A percentile compares a stretch with the other conserved stretches of the same genome.
phyloP scores from a whole-genome alignment of 306 rosid genomes.

The Vachellia collinsii region DNA sequence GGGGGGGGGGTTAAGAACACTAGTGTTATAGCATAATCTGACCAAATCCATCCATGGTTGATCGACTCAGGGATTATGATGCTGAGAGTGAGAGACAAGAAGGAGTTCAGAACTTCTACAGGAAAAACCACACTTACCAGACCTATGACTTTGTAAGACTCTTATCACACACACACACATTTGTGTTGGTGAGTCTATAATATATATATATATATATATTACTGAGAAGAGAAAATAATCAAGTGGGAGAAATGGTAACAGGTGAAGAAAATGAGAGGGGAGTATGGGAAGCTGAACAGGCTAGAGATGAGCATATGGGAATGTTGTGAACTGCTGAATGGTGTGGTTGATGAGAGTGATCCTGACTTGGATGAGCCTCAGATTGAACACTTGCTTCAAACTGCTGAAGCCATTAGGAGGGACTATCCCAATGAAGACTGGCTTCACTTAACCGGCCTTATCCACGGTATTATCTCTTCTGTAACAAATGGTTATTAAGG shows the following conservation, averaged over 20 bases:
- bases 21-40: neutral
- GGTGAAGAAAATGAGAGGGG: constrained; percentile 48
- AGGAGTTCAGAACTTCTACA: constrained; percentile 45
- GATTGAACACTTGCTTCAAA: constrained; percentile 35
- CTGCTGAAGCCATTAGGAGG: constrained; percentile 40
- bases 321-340: constrained; percentile 49
- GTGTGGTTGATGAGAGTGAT: constrained; percentile 44
- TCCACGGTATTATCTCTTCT: constrained; percentile 39
- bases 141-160: constrained; percentile 48
- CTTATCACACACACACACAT: neutral
- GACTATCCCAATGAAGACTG: constrained; percentile 41
- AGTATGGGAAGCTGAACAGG: constrained; percentile 47
- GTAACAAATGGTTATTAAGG: neutral
- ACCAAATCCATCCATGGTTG: neutral
- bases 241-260: neutral
- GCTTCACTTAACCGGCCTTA: constrained; percentile 51
- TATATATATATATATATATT: no score
- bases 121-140: constrained; percentile 47
- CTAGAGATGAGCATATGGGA: constrained; percentile 56
- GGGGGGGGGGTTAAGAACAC: neutral
- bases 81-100: constrained; percentile 43
- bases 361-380: constrained; percentile 35
- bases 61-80: constrained; percentile 39
- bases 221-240: neutral
- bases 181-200: neutral